Evolutionary conservation across 208 protist species (phyloP).

Genomic region (Leishmania mexicana): DNA sequence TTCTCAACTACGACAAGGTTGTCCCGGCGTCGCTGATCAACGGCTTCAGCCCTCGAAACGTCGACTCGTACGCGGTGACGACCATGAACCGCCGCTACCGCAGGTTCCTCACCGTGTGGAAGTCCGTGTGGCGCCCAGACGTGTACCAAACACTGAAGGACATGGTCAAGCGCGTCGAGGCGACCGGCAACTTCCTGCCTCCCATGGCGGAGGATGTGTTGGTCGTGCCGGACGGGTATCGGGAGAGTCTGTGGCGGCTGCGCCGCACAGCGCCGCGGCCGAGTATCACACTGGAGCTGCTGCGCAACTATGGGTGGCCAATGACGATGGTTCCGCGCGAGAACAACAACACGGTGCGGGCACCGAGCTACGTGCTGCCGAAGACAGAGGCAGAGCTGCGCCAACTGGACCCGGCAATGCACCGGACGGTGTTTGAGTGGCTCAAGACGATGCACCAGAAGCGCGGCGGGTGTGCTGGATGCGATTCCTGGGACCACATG

Average conservation of each 20-base stretch:
- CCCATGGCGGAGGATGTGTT: slow-evolving; percentile 43
- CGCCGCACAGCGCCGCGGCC: slow-evolving; percentile 61
- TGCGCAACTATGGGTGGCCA: slow-evolving; percentile 66
- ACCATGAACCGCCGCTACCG: slow-evolving; percentile 43
- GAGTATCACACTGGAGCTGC: slow-evolving; percentile 63
- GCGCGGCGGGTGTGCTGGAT: slow-evolving; percentile 67
- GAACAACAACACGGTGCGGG: slow-evolving; percentile 47
- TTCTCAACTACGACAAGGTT: slow-evolving; percentile 43
- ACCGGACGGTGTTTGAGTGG: slow-evolving; percentile 69
- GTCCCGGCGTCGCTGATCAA: slow-evolving; percentile 62
- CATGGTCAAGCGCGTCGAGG: slow-evolving; percentile 42
- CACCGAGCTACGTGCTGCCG: slow-evolving; percentile 42
- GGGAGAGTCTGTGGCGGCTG: slow-evolving; percentile 81
- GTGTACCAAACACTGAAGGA: slow-evolving; percentile 69
- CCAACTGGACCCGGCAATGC: slow-evolving; percentile 68
- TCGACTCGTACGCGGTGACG: slow-evolving; percentile 30
- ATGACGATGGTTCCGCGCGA: slow-evolving; percentile 14
- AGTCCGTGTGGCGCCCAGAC: slow-evolving; percentile 64
- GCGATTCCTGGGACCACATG: slow-evolving; percentile 80
- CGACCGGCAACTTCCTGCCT: slow-evolving; percentile 55
- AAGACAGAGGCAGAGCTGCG: slow-evolving; percentile 45
- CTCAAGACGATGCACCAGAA: slow-evolving; percentile 50
- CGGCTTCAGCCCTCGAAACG: slow-evolving; percentile 24
- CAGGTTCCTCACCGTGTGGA: slow-evolving; percentile 56
- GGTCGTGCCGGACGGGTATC: slow-evolving; percentile 64